Percentiles rank a stretch among this genome's conserved stretches.
Evolutionary conservation across 2,329 filamentous ascomycete species (phyloP).

Genomic region (Aspergillus pseudotamarii): DNA sequence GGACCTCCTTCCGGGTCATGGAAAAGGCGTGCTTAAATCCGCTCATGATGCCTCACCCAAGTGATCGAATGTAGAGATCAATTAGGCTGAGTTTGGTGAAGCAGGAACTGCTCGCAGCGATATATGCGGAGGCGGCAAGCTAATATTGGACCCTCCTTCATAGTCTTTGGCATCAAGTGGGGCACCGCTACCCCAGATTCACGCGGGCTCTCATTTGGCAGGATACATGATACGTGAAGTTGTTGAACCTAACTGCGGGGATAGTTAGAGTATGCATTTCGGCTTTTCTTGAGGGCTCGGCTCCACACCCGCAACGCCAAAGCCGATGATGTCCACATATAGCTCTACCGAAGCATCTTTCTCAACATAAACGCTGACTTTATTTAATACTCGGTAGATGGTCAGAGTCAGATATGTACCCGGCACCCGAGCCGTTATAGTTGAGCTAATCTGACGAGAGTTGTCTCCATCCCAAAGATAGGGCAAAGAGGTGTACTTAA

Average conservation of each 20-base stretch:
- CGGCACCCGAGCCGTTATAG: neutral
- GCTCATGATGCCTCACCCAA: neutral
- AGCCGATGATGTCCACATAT: neutral
- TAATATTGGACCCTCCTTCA: neutral
- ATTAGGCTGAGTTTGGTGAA: neutral
- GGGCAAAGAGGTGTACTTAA: no score
- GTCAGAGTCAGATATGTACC: neutral
- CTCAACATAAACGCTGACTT: neutral
- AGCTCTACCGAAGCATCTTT: no score
- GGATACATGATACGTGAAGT: neutral
- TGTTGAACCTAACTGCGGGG: neutral
- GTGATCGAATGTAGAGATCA: no score
- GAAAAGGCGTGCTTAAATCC: constrained; percentile 15
- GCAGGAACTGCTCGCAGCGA: neutral
- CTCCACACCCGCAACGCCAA: neutral
- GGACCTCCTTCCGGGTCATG: constrained; percentile 11
- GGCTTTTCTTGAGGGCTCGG: neutral
- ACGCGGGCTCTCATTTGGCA: neutral
- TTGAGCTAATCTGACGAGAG: neutral
- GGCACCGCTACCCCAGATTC: neutral
- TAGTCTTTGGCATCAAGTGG: neutral
- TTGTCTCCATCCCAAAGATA: neutral
- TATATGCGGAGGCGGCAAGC: neutral
- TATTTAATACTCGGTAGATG: neutral
- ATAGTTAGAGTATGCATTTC: neutral